Percentiles rank a stretch among this genome's conserved stretches.
Conservation (phyloP, 108 stramenopile species). For the Cyclotella cryptica region DNA sequence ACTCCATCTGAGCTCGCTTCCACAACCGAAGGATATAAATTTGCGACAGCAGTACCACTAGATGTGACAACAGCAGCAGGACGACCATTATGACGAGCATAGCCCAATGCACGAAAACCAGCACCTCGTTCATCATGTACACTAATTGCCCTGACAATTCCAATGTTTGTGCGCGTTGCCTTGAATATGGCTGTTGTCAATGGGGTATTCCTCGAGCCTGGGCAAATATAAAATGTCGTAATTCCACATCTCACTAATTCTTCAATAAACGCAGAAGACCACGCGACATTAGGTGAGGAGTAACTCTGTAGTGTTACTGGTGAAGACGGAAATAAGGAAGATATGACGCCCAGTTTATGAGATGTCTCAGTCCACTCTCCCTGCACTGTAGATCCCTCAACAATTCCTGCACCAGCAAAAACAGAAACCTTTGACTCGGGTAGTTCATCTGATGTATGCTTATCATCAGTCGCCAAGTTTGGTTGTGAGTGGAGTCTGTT, state of each 20-base stretch:
- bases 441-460: conserved; percentile 7
- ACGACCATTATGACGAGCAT: conserved; percentile 70
- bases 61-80: conserved; percentile 91
- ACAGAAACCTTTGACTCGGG: conserved; percentile 57
- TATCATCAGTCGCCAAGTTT: neutral
- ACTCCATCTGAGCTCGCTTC: conserved; percentile 86
- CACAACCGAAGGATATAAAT: conserved; percentile 89
- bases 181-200: conserved; percentile 82
- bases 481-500: neutral
- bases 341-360: conserved; percentile 80
- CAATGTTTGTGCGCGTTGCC: conserved; percentile 66
- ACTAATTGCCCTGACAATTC: conserved; percentile 72
- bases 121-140: conserved; percentile 95
- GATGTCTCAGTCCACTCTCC: conserved; percentile 88
- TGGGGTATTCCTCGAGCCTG: conserved; percentile 93
- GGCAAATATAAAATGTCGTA: conserved; percentile 85
- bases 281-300: conserved; percentile 84
- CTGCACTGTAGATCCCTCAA: conserved; percentile 82
- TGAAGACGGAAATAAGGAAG: conserved; percentile 79
- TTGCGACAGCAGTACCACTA: conserved; percentile 94
- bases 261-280: conserved; percentile 90
- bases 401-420: conserved; percentile 86
- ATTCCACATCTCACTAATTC: conserved; percentile 89
- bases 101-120: conserved; percentile 91
- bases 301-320: conserved; percentile 73